Base-by-base conservation (phyloP, 805 yeast genomes). In the Wickerhamomyces strasburgensis region DNA sequence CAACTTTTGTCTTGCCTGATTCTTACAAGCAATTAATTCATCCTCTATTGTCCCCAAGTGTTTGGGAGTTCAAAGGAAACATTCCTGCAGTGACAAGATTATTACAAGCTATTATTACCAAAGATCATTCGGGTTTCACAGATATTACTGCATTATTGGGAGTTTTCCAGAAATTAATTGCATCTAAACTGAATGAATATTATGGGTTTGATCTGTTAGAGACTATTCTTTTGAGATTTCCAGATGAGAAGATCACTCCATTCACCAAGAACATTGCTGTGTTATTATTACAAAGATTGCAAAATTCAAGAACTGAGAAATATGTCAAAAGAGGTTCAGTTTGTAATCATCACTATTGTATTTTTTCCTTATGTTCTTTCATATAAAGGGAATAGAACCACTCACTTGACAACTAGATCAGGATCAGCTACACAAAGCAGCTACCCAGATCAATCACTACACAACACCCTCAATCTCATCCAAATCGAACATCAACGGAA, bases 1-100 rank as follows among this genome's bases (percentile, higher is more conserved):
- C 45, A 11, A 47, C 47, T 2, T 49, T 61, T 0, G 65, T 71
- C 2, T 65, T 93, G 17, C 93, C 97, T 1, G 70, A 64, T 1
- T 66, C 78, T 21, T 85, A 77, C 53, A 73, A 69, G 39, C 78
- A 73, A 38, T 67, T 93, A 33, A 70, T 87, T 15, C 78, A 78
- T 46, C 98, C 98, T 1, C 64, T 93, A 31, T 67, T 93, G 49
- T 75, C 95, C 1, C 97, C 98, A n/a, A 59, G 78, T 6, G 80
- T 89, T 26, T 93, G 98, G 98, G 98, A 93, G 58, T 76, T 75
- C 43, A 72, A 79, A 46, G 98, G 98, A 13, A 93, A 90, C 49
- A 78, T 90, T 25, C 98, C 98, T 3, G 97, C 96, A 2, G 76
- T 90, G 15, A 81, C 94, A 0, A 75, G 96, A 49, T 66, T 93